Evolutionary conservation across 805 yeast genomes (phyloP), one percentile per base, ranked within the genome.

Genomic region (Metschnikowia kunwiensis): DNA sequence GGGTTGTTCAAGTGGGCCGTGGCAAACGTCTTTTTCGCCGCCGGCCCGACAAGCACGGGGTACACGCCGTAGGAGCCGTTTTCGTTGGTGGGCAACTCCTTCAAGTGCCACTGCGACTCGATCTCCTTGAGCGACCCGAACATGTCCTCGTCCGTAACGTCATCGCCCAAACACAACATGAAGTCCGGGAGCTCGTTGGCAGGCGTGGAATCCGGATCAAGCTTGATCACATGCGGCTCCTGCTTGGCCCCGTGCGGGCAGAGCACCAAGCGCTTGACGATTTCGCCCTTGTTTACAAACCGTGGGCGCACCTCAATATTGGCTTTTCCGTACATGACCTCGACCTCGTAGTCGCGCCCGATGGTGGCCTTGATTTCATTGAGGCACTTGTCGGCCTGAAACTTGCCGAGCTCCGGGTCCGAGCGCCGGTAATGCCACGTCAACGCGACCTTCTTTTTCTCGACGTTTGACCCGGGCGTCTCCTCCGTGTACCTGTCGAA

Each of bases 391-490:
- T 74, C 66, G 0, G 97, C 94, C 62, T 87, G 95, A 65, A 75
- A 91, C 28, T 72, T 78, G 20, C 98, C 99, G 49, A 87, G 74
- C 43, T 84, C 96, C 0, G 97, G 97, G 51, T 89, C 98, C 1
- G 96, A 78, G 36, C 94, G 75, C 50, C 99, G 77, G 58, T 91
- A 93, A 62, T 93, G 99, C 99, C 99, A 93, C 1, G 97, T 91
- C 35, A 93, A 63, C 1, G 98, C 97, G 12, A 91, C 96, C 52
- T 87, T 81, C 60, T 93, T 93, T 52, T 74, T 74, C 61, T 93
- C 99, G 33, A 85, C 81, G 46, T 74, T 74, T 1, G 96, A 74
- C 6, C 97, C 97, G 2, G 95, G 96, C 0, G 98, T 93, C 45
- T 81, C 80, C 30, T 82, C 91, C 0, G 96, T 87, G 60, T 78